Evolutionary conservation across 768 basidiomycete species (phyloP), one percentile per base, ranked within the genome.

Genomic region (Mycena alexandri): DNA sequence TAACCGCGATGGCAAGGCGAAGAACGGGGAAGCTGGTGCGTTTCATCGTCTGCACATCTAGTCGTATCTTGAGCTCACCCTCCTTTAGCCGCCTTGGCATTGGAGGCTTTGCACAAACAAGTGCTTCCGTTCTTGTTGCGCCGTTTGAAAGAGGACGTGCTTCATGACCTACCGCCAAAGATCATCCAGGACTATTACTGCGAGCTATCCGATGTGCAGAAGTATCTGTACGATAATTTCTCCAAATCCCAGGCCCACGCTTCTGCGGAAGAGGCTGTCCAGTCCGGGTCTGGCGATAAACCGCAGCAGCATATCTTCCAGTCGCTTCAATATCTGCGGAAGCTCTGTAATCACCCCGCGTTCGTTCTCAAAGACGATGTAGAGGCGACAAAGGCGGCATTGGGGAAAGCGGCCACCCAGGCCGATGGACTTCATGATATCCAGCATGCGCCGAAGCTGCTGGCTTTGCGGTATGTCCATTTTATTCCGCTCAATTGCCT

Each of bases 111-210:
- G 52, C 98, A 99, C 78, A 99, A 99, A 79, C 98, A 99, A 85
- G 97, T 99, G 25, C 81, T 99, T n/a, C 98, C 98, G 2, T 99
- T 99, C 87, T 82, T 99, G 46, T 85, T 99, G 17, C 94, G 98
- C 46, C 91, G 98, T 24, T 81, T 99, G 76, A 99, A 99, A 77
- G 98, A 99, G 80, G 96, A 99, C 75, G 98, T 99, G 33, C 82
- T 99, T 63, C 81, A 94, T 68, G 98, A 99, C 76, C 83, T 99
- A 3, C 98, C 98, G 1, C 98, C 98, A 5, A 99, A 99, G 82
- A 99, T 99, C 78, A 99, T 99, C 63, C 98, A 99, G 78, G 98
- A 99, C 77, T 99, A 99, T 77, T 96, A 98, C 75, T 98, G 96
- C 83, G 97, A 99, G 75, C 86, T 99, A 4, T 98, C 97, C 0